Conservation (phyloP, 768 basidiomycete genomes). For the Russula compacta region DNA sequence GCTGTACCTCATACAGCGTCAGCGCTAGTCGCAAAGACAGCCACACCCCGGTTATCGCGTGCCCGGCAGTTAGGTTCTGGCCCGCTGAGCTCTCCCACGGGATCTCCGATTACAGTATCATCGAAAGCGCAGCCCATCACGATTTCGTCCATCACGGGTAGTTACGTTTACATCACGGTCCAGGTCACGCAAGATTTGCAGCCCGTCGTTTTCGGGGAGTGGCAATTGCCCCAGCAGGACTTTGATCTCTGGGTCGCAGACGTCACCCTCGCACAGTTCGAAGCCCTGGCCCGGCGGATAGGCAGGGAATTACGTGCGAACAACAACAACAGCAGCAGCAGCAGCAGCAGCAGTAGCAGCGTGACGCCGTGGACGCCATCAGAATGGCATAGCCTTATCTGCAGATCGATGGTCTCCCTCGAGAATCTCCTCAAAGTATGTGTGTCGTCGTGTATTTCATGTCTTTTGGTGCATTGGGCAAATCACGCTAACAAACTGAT, state of each 20-base stretch:
- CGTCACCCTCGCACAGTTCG: constrained; percentile 76
- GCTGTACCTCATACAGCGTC: constrained; percentile 34
- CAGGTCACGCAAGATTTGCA: constrained; percentile 89
- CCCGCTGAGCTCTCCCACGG: constrained; percentile 51
- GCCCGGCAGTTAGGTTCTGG: constrained; percentile 27
- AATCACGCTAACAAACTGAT: constrained; percentile 10
- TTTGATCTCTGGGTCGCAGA: constrained; percentile 79
- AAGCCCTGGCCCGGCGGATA: constrained; percentile 45
- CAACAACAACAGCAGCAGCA: constrained; percentile 15
- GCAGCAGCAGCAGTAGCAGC: not conserved
- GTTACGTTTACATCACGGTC: constrained; percentile 74
- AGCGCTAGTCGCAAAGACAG: constrained; percentile 18
- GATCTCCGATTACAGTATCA: constrained; percentile 40
- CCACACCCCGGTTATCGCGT: constrained; percentile 23
- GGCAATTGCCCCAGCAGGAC: constrained; percentile 60
- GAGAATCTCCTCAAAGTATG: constrained; percentile 63
- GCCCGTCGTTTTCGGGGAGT: constrained; percentile 78
- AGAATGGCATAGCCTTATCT: constrained; percentile 41
- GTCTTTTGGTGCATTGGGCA: not conserved
- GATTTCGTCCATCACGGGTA: constrained; percentile 84
- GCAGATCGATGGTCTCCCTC: constrained; percentile 59
- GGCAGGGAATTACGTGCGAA: constrained; percentile 34
- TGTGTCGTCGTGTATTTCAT: constrained; percentile 13
- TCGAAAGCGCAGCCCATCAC: constrained; percentile 52
- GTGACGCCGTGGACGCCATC: constrained; percentile 23